Evolutionary conservation across 305 asterid species (phyloP).

Genomic region (Fraxinus platypoda): DNA sequence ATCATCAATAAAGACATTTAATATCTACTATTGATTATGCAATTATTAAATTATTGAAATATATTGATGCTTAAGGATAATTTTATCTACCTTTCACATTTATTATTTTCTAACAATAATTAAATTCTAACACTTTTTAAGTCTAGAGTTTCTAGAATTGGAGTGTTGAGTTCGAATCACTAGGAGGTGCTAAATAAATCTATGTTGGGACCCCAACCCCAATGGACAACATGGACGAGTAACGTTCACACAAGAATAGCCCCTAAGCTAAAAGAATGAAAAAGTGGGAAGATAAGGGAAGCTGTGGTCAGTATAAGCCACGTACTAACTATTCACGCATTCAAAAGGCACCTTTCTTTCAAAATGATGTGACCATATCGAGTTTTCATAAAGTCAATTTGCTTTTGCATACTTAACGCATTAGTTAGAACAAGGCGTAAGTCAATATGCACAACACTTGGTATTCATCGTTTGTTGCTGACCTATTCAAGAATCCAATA

Average conservation of each 20-base stretch:
- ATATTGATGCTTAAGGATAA: background rate
- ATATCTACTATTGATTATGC: background rate
- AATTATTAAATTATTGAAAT: background rate
- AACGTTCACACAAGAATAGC: background rate
- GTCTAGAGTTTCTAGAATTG: background rate
- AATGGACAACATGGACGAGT: background rate
- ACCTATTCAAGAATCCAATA: background rate
- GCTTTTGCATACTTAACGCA: background rate
- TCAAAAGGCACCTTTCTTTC: background rate
- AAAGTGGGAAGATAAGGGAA: background rate
- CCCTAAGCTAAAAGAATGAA: background rate
- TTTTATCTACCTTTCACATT: background rate
- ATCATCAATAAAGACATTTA: background rate
- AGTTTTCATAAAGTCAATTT: background rate
- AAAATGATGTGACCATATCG: background rate
- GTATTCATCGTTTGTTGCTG: background rate
- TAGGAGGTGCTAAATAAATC: background rate
- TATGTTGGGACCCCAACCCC: background rate
- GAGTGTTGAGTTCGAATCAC: background rate
- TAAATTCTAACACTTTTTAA: background rate
- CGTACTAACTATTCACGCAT: background rate
- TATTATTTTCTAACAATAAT: background rate
- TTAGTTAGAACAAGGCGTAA: background rate
- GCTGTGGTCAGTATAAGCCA: background rate
- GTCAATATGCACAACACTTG: background rate